Conservation (phyloP, 2,329 filamentous ascomycete genomes). For the Fusarium chuoi region DNA sequence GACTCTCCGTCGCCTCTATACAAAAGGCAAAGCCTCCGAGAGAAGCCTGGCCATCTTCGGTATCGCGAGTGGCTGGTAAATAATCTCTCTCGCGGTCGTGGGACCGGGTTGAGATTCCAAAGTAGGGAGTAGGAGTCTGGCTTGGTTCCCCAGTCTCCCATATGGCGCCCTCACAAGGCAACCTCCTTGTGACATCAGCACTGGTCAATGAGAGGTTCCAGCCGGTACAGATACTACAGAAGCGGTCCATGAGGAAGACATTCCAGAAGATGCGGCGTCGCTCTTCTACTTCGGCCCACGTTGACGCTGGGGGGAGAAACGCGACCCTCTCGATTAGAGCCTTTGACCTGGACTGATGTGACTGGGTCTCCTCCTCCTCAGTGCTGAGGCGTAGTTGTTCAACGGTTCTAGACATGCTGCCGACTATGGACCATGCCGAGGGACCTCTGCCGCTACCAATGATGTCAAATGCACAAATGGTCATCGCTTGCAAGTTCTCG, state of each 20-base stretch:
- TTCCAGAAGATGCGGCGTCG: conserved; percentile 55
- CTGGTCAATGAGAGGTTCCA: conserved; percentile 47
- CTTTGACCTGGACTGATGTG: conserved; percentile 30
- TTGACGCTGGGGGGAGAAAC: conserved; percentile 47
- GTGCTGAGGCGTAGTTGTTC: conserved; percentile 52
- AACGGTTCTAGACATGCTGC: conserved; percentile 52
- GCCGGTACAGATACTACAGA: conserved; percentile 54
- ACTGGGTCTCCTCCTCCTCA: conserved; percentile 46
- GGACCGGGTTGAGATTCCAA: conserved; percentile 51
- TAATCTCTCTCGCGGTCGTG: conserved; percentile 33
- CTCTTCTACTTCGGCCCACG: conserved; percentile 53
- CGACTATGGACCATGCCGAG: conserved; percentile 53
- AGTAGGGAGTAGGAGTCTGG: conserved; percentile 52
- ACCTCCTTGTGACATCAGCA: conserved; percentile 50
- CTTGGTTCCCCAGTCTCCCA: conserved; percentile 52
- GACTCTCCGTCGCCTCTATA: conserved; percentile 58
- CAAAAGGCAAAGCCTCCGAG: conserved; percentile 56
- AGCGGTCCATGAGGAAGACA: conserved; percentile 54
- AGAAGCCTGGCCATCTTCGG: conserved; percentile 35
- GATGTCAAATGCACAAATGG: conserved; percentile 51
- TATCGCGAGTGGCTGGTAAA: conserved; percentile 1
- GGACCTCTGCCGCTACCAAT: conserved; percentile 49
- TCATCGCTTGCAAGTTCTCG: conserved; percentile 49
- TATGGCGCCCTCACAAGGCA: conserved; percentile 53
- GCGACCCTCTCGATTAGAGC: conserved; percentile 45